Percentiles rank a stretch among this genome's conserved stretches.
Conservation (phyloP, 257 asterid genomes). For the Lycium ferocissimum region DNA sequence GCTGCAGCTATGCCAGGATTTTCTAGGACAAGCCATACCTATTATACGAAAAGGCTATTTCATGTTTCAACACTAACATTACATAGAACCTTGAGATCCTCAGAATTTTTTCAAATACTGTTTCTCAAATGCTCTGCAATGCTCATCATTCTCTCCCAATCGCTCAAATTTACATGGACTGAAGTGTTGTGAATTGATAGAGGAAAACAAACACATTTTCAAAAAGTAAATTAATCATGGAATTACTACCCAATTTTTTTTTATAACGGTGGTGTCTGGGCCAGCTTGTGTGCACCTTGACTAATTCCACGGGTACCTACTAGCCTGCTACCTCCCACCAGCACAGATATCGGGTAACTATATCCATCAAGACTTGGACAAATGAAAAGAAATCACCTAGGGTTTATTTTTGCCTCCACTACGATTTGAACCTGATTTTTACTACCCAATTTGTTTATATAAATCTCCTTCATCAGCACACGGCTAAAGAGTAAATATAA, state of each 20-base stretch:
- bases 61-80: neutral
- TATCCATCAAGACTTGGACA: neutral
- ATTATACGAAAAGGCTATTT: constrained; percentile 5
- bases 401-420: neutral
- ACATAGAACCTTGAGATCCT: neutral
- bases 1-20: constrained; percentile 2
- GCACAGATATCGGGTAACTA: neutral
- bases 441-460: neutral
- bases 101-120: neutral
- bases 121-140: neutral
- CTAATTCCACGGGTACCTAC: neutral
- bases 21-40: constrained; percentile 21
- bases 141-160: constrained; percentile 25
- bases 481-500: neutral
- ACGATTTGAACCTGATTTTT: neutral
- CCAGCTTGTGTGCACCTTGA: neutral
- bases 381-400: neutral
- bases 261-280: neutral
- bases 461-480: neutral
- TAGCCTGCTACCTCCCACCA: neutral
- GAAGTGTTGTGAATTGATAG: constrained; percentile 19
- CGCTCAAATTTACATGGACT: neutral
- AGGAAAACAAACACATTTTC: neutral
- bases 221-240: neutral
- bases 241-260: neutral